Evolutionary conservation across 2,329 filamentous ascomycete species (phyloP).

Genomic region (Acrodontium crateriforme): DNA sequence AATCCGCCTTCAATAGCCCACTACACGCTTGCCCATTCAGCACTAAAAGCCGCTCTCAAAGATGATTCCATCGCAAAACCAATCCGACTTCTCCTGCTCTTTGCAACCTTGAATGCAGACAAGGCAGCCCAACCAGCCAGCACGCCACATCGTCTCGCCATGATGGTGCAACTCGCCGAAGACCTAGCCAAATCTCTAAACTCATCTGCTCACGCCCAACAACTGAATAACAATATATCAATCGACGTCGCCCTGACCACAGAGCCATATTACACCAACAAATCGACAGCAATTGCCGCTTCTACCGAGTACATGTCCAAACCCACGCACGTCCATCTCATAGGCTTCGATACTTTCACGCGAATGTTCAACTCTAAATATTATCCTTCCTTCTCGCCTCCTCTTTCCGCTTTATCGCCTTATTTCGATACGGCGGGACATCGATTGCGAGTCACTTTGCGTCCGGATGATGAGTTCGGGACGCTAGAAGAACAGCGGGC

Average conservation of each 20-base stretch:
- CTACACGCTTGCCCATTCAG: slow-evolving; percentile 39
- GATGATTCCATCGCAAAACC: slow-evolving; percentile 20
- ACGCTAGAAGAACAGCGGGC: slow-evolving; percentile 37
- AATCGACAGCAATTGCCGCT: slow-evolving; percentile 44
- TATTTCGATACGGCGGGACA: slow-evolving; percentile 50
- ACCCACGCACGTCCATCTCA: slow-evolving; percentile 49
- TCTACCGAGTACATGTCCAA: slow-evolving; percentile 16
- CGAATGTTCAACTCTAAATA: slow-evolving; percentile 60
- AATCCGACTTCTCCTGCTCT: slow-evolving; percentile 41
- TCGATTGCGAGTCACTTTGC: slow-evolving; percentile 48
- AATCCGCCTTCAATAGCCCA: slow-evolving; percentile 51
- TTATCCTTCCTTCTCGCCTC: slow-evolving; percentile 45
- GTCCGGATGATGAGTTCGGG: slow-evolving; percentile 49
- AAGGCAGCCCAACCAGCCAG: slow-evolving; percentile 52
- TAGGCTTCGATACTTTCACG: slow-evolving; percentile 63
- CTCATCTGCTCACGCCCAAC: slow-evolving; percentile 1
- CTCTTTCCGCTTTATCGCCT: slow-evolving; percentile 43
- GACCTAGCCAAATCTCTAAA: slow-evolving; percentile 30
- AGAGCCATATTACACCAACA: slow-evolving; percentile 61
- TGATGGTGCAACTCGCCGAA: slow-evolving; percentile 57
- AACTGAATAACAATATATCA: slow-evolving; percentile 24
- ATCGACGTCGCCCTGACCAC: slow-evolving; percentile 58
- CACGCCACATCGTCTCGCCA: slow-evolving; percentile 52
- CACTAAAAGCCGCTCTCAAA: slow-evolving; percentile 28
- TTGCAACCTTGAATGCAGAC: slow-evolving; percentile 52